Percentiles rank a stretch among this genome's conserved stretches.
These are phyloP conservation scores for Nyssa sinensis DNA, from an alignment of 148 eudicot species.

Conservation along the genomic window DNA sequence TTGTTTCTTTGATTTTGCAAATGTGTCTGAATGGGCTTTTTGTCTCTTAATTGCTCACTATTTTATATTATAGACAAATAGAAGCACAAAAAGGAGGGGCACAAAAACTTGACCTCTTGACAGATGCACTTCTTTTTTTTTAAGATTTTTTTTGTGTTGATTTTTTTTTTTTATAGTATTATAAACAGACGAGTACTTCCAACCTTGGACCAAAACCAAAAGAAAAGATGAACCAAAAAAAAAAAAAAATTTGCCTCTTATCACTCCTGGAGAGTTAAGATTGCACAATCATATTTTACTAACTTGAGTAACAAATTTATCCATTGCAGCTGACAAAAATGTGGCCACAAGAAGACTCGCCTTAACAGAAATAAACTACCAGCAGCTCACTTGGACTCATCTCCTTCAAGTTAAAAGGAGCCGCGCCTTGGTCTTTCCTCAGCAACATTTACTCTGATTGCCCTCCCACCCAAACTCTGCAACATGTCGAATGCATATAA, in stretches of 20 bases:
- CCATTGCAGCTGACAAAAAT: slow-evolving; percentile 7
- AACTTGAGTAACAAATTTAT: background rate
- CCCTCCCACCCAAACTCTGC: slow-evolving; percentile 53
- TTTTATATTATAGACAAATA: too few relatives aligned
- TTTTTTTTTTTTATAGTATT: too few relatives aligned
- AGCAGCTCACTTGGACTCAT: background rate
- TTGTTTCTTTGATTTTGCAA: background rate
- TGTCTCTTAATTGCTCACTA: background rate
- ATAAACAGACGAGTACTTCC: background rate
- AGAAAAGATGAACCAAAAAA: background rate
- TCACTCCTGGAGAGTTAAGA: background rate
- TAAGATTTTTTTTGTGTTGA: too few relatives aligned
- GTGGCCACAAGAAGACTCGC: slow-evolving; percentile 1
- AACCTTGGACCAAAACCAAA: background rate
- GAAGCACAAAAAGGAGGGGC: background rate
- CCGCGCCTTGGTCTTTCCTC: slow-evolving; percentile 43
- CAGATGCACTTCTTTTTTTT: background rate
- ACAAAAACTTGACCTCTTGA: background rate
- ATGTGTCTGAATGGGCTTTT: background rate
- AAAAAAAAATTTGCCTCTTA: background rate
- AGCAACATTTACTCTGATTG: slow-evolving; percentile 47
- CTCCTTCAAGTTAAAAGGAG: slow-evolving; percentile 22
- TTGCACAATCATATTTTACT: background rate
- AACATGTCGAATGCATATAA: slow-evolving; percentile 3
- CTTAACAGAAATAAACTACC: background rate